These are phyloP conservation scores for Thalassiosira oceanica DNA, from an alignment of 352 stramenopile species.

Conservation along the genomic window DNA sequence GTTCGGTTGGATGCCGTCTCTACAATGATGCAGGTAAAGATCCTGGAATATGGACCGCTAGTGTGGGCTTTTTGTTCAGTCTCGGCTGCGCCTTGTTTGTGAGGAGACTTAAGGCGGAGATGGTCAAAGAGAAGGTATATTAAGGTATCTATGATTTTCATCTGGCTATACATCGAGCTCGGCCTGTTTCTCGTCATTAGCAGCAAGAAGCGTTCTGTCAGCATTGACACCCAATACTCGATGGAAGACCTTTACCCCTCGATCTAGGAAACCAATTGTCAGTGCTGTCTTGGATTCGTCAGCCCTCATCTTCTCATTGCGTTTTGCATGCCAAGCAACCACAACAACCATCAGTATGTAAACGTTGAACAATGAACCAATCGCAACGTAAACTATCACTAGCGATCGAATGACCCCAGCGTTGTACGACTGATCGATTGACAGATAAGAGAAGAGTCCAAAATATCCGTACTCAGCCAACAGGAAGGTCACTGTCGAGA, in stretches of 20 bases:
- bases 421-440: conserved; percentile 7
- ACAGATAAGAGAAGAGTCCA: conserved; percentile 19
- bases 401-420: conserved; percentile 18
- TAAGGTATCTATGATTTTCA: conserved; percentile 11
- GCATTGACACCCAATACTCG: conserved; percentile 25
- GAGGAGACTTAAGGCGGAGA: conserved; percentile 53
- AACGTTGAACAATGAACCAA: conserved; percentile 34
- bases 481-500: conserved; percentile 16
- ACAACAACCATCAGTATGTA: conserved; percentile 30
- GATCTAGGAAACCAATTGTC: conserved; percentile 7
- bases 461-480: conserved; percentile 24
- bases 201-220: conserved; percentile 6
- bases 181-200: background rate
- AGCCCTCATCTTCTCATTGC: background rate
- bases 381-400: conserved; percentile 22
- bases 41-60: conserved; percentile 45
- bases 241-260: conserved; percentile 25
- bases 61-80: conserved; percentile 23
- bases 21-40: conserved; percentile 51
- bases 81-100: conserved; percentile 34
- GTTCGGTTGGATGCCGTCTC: conserved; percentile 58
- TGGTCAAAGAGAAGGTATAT: conserved; percentile 77
- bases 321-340: background rate
- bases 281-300: background rate
- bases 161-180: background rate